Percentiles rank a stretch among this genome's conserved stretches.
Conservation (phyloP, 495 filamentous ascomycete species). For the Penicillium pancosmium region DNA sequence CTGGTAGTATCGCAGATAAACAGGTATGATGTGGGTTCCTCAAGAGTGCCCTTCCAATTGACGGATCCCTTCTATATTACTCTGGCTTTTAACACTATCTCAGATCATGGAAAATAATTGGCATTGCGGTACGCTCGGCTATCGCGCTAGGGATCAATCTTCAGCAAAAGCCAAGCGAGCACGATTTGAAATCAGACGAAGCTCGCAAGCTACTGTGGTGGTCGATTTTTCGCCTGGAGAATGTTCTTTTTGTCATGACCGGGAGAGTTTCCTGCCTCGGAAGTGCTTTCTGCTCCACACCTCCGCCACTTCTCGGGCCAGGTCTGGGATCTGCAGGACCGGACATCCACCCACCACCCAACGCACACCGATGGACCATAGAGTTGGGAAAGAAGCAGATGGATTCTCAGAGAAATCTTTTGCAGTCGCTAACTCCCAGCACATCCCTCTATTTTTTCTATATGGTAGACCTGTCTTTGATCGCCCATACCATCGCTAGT, state of each 20-base stretch:
- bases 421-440: not conserved
- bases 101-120: conserved; percentile 10
- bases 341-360: not conserved
- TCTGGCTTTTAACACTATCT: not conserved
- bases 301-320: conserved; percentile 44
- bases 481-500: not conserved
- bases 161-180: not conserved
- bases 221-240: conserved; percentile 61
- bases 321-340: not conserved
- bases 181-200: conserved; percentile 27
- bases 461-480: not conserved
- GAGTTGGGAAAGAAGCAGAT: not conserved
- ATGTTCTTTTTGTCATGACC: conserved; percentile 61
- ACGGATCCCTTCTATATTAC: not conserved
- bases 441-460: not conserved
- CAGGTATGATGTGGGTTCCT: conserved; percentile 39
- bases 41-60: not conserved
- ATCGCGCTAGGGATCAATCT: not conserved
- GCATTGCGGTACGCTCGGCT: not conserved
- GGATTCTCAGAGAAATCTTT: not conserved
- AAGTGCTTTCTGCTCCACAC: conserved; percentile 46
- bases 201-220: conserved; percentile 64
- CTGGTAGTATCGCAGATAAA: conserved; percentile 59
- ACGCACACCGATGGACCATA: not conserved
- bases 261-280: conserved; percentile 59